Conservation (phyloP, 176 grass and related monocot genomes). For the Secale cereale region DNA sequence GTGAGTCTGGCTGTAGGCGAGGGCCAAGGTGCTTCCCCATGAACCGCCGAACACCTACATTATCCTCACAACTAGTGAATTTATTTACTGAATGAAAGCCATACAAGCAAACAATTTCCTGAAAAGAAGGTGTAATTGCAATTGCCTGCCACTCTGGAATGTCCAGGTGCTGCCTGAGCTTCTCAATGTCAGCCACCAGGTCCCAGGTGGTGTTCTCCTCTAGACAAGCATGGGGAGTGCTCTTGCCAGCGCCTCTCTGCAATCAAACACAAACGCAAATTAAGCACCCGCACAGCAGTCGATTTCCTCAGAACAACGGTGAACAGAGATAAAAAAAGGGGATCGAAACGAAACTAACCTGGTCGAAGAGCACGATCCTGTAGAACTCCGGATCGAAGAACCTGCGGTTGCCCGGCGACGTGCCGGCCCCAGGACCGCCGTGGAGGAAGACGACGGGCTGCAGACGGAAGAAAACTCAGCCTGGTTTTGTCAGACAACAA, state of each 20-base stretch:
- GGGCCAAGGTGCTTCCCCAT: conserved; percentile 95
- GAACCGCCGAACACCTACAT: conserved; percentile 93
- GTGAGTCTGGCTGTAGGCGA: conserved; percentile 78
- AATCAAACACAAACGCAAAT: neutral
- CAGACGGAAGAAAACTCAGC: neutral
- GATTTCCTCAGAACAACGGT: neutral
- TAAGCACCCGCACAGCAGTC: neutral
- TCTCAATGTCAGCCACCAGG: conserved; percentile 85
- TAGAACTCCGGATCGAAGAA: conserved; percentile 89
- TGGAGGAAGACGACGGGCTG: conserved; percentile 94
- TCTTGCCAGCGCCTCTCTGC: conserved; percentile 82
- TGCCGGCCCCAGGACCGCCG: conserved; percentile 74
- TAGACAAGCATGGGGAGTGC: conserved; percentile 89
- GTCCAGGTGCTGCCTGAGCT: conserved; percentile 76
- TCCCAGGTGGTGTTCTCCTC: conserved; percentile 97
- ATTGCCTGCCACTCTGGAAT: conserved; percentile 92
- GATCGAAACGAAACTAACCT: conserved; percentile 38
- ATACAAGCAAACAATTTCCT: neutral
- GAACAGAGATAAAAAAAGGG: neutral
- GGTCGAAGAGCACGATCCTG: conserved; percentile 80
- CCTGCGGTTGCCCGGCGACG: conserved; percentile 61
- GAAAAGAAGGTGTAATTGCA: neutral
- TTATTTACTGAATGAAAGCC: neutral
- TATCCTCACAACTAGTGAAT: neutral
- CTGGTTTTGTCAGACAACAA: neutral